These are phyloP conservation scores for Penicillium olsonii DNA, from an alignment of 2,329 filamentous ascomycete genomes.

Conservation along the genomic window DNA sequence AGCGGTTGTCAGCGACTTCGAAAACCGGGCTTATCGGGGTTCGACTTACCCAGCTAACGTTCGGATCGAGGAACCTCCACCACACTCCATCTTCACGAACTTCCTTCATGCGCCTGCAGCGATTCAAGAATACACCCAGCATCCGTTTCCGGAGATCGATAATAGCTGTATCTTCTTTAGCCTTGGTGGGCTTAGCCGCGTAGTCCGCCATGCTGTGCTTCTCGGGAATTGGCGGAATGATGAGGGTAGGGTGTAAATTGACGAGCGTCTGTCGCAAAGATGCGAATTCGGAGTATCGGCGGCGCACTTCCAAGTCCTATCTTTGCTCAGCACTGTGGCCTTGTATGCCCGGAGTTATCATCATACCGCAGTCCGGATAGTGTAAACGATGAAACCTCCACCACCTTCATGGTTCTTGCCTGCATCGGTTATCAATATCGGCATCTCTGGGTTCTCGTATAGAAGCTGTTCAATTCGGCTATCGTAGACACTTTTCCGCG, in stretches of 20 bases:
- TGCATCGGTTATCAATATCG: conserved; percentile 89
- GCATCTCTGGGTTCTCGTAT: conserved; percentile 87
- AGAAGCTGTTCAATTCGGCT: conserved; percentile 97
- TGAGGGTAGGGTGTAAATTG: conserved; percentile 87
- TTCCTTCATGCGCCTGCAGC: conserved; percentile 89
- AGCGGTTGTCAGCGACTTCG: conserved; percentile 24
- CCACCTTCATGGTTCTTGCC: conserved; percentile 93
- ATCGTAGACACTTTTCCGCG: conserved; percentile 79
- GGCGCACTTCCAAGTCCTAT: conserved; percentile 90
- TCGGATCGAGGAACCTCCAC: conserved; percentile 97
- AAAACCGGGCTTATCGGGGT: background rate
- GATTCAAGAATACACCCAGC: conserved; percentile 91
- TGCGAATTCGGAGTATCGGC: conserved; percentile 94
- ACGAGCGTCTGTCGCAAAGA: conserved; percentile 86
- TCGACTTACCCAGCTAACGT: conserved; percentile 86
- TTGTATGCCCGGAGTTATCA: background rate
- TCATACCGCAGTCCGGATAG: conserved; percentile 86
- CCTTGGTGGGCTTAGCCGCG: conserved; percentile 94
- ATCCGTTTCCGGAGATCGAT: conserved; percentile 97
- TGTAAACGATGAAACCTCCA: conserved; percentile 94
- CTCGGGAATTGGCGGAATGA: conserved; percentile 95
- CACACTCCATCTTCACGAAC: conserved; percentile 91
- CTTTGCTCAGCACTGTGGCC: conserved; percentile 9
- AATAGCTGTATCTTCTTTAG: conserved; percentile 95
- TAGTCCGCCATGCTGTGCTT: conserved; percentile 99